phyloP scores from a whole-genome alignment of 768 basidiomycete species.

The Sarcodon sp. region DNA sequence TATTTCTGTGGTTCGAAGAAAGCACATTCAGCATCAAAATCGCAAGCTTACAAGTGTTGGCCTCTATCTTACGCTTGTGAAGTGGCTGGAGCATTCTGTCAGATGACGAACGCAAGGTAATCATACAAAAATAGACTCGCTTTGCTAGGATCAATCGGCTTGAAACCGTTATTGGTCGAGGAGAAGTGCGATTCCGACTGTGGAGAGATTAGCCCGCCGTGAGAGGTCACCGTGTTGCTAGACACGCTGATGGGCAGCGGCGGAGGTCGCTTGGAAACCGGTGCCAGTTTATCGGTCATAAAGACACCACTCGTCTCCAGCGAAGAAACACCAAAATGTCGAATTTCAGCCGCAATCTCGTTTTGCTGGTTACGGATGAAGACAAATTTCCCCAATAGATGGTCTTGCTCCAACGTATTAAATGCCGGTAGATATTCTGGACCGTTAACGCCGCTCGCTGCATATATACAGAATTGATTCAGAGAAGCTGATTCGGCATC shows the following conservation, averaged over 20 bases:
- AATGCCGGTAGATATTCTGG: slow-evolving; percentile 43
- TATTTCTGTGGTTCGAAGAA: slow-evolving; percentile 33
- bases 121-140: slow-evolving; percentile 18
- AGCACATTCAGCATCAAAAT: not conserved
- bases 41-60: not conserved
- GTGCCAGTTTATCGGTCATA: slow-evolving; percentile 25
- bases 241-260: slow-evolving; percentile 31
- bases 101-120: not conserved
- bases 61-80: slow-evolving; percentile 50
- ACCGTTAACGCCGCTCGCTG: slow-evolving; percentile 42
- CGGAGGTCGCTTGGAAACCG: slow-evolving; percentile 26
- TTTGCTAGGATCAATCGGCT: slow-evolving; percentile 48
- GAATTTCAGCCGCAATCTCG: slow-evolving; percentile 28
- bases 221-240: slow-evolving; percentile 27
- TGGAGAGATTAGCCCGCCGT: slow-evolving; percentile 55
- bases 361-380: slow-evolving; percentile 35
- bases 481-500: slow-evolving; percentile 3
- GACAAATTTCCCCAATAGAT: slow-evolving; percentile 54
- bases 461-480: slow-evolving; percentile 1
- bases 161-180: slow-evolving; percentile 18
- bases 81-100: slow-evolving; percentile 34
- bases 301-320: slow-evolving; percentile 41
- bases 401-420: slow-evolving; percentile 41
- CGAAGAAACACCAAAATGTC: slow-evolving; percentile 36
- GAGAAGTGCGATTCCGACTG: slow-evolving; percentile 36